Conservation (phyloP, 768 basidiomycete species). For the Termitomyces heimii region DNA sequence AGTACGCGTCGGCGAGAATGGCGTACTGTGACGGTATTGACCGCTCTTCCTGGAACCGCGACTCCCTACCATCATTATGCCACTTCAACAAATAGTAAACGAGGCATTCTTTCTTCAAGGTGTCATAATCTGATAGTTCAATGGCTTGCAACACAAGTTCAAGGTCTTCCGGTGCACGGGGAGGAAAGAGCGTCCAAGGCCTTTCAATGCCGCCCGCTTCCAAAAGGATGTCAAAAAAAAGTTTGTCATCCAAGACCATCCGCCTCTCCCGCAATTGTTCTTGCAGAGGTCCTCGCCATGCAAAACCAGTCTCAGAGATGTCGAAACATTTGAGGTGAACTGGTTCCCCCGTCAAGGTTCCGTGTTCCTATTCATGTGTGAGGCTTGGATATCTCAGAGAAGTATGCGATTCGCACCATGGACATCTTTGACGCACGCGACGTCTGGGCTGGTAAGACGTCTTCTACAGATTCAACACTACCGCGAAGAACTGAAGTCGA, state of each 20-base stretch:
- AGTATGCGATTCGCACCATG: neutral
- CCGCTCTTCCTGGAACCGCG: constrained; percentile 41
- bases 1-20: constrained; percentile 78
- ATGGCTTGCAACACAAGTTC: constrained; percentile 56
- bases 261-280: constrained; percentile 61
- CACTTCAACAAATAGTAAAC: constrained; percentile 79
- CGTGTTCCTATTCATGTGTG: constrained; percentile 10
- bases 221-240: constrained; percentile 74
- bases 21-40: constrained; percentile 75
- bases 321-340: constrained; percentile 43
- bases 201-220: constrained; percentile 53
- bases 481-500: neutral
- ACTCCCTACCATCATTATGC: constrained; percentile 60
- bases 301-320: constrained; percentile 41
- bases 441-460: neutral
- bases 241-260: constrained; percentile 50
- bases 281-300: constrained; percentile 50
- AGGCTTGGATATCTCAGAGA: neutral
- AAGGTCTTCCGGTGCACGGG: constrained; percentile 48
- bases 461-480: neutral
- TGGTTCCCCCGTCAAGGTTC: constrained; percentile 9
- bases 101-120: constrained; percentile 74
- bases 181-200: constrained; percentile 65
- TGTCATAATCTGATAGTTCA: constrained; percentile 57
- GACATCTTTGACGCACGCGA: neutral